Evolutionary conservation across 2,329 filamentous ascomycete genomes (phyloP).

Genomic region (Fusarium palustre): DNA sequence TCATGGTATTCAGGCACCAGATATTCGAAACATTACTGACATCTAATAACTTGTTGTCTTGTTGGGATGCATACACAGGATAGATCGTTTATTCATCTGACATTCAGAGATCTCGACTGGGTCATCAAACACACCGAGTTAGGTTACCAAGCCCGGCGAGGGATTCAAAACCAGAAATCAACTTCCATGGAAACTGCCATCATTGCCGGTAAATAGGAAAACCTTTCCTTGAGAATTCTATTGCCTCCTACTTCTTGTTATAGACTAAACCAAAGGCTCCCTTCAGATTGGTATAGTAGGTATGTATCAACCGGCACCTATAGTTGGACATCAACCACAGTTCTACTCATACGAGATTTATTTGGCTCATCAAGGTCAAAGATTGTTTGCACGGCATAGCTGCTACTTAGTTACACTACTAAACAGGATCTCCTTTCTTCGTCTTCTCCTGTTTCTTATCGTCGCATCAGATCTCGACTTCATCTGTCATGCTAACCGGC

Average conservation of each 20-base stretch:
- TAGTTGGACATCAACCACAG: not conserved
- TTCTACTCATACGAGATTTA: not conserved
- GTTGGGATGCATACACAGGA: not conserved
- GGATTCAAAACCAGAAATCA: not conserved
- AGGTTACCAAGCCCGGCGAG: not conserved
- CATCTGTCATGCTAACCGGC: conserved; percentile 10
- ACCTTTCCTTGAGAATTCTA: not conserved
- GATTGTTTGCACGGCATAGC: not conserved
- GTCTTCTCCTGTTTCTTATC: conserved; percentile 11
- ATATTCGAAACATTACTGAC: conserved; percentile 24
- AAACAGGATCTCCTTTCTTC: not conserved
- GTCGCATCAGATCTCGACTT: conserved; percentile 19
- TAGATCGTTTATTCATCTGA: conserved; percentile 2
- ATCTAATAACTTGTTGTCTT: not conserved
- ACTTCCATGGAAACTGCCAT: not conserved
- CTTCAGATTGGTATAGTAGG: not conserved
- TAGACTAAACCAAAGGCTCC: not conserved
- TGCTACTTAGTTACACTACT: not conserved
- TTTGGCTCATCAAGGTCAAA: conserved; percentile 3
- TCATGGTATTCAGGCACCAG: conserved; percentile 33
- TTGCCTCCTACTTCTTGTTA: not conserved
- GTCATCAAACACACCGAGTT: not conserved
- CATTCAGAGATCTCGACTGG: conserved; percentile 2
- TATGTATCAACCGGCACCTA: not conserved
- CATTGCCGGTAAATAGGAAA: not conserved